phyloP scores from a whole-genome alignment of 2,329 filamentous ascomycete genomes.

The Cercospora sojina region DNA sequence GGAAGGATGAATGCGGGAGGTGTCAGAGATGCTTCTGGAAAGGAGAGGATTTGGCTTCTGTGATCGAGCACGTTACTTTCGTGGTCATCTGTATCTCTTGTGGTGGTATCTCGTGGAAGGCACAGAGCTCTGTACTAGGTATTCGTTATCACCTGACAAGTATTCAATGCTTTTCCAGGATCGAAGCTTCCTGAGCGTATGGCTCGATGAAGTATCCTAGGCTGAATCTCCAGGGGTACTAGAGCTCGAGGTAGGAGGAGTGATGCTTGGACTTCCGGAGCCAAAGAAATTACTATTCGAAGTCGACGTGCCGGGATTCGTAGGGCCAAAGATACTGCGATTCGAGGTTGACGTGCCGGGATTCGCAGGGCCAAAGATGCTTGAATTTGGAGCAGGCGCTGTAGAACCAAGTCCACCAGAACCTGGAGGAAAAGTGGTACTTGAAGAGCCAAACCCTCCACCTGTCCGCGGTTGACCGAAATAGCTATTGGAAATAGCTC shows the following conservation, averaged over 20 bases:
- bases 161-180: too few species aligned
- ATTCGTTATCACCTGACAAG: too few species aligned
- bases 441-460: neutral
- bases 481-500: too few species aligned
- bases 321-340: too few species aligned
- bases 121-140: too few species aligned
- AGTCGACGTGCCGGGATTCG: neutral
- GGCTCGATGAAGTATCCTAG: too few species aligned
- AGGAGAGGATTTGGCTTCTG: conserved; percentile 30
- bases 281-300: neutral
- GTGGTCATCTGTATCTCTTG: neutral
- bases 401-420: neutral
- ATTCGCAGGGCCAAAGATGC: neutral
- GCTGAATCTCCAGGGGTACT: neutral
- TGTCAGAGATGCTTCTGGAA: conserved; percentile 27
- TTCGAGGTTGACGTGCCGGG: neutral
- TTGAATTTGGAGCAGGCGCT: too few species aligned
- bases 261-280: neutral
- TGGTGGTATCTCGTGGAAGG: neutral
- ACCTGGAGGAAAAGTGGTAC: neutral
- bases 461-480: too few species aligned
- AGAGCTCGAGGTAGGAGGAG: neutral
- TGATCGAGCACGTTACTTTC: conserved; percentile 2
- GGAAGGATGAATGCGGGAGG: conserved; percentile 33
- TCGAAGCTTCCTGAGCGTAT: neutral